Percentiles rank a stretch among this genome's conserved stretches.
Conservation (phyloP, 176 grass and related monocot genomes). For the Oryza glaberrima region DNA sequence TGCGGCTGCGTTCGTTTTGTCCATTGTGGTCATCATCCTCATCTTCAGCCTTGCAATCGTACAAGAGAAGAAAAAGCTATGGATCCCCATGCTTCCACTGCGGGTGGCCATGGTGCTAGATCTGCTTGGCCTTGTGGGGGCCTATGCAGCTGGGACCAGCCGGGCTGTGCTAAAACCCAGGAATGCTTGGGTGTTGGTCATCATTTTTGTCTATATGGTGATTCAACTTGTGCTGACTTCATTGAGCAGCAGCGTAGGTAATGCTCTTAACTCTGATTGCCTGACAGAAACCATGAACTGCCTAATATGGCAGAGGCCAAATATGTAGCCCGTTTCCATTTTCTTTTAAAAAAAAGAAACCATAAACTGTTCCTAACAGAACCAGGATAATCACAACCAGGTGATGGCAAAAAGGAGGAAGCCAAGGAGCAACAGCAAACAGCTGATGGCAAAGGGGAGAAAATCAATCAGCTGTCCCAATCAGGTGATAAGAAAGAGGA, state of each 20-base stretch:
- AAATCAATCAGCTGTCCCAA: no score
- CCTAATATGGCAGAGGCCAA: no score
- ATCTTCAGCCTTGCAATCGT: not conserved
- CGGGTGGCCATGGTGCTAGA: not conserved
- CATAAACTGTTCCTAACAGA: not conserved
- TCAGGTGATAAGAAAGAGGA: not conserved
- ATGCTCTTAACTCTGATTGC: not conserved
- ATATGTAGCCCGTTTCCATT: no score
- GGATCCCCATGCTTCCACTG: not conserved
- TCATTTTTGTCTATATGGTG: not conserved
- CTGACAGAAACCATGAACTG: not conserved
- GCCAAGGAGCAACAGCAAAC: no score
- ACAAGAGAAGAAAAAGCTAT: not conserved
- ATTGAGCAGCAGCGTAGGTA: not conserved
- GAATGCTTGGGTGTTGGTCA: not conserved
- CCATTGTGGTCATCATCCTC: slow-evolving; percentile 4
- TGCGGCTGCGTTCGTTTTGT: not conserved
- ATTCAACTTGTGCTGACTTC: not conserved
- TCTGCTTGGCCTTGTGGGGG: not conserved
- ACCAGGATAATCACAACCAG: not conserved
- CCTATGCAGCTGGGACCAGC: not conserved
- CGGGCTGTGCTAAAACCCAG: not conserved
- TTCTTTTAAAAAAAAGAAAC: no score
- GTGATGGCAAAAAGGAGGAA: no score
- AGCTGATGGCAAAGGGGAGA: not conserved